A percentile compares a stretch with the other conserved stretches of the same genome.
Conservation (phyloP, 768 basidiomycete species). For the Lactarius hatsudake region DNA sequence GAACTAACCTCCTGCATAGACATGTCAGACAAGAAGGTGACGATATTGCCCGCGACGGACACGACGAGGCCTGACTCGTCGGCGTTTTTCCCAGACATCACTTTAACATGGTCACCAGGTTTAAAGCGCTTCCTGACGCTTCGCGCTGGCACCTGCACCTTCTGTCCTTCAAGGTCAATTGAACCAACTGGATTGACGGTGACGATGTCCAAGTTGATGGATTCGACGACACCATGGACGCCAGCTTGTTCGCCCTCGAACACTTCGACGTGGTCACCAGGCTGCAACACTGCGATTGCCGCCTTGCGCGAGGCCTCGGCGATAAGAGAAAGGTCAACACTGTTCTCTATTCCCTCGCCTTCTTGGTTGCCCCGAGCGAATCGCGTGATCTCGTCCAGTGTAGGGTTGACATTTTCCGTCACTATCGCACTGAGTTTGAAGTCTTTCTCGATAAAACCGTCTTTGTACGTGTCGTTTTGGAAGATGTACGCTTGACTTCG, state of each 20-base stretch:
- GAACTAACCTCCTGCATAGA: slow-evolving; percentile 81
- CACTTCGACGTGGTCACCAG: slow-evolving; percentile 96
- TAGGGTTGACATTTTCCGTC: slow-evolving; percentile 89
- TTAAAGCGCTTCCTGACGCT: slow-evolving; percentile 95
- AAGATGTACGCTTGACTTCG: slow-evolving; percentile 79
- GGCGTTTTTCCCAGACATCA: slow-evolving; percentile 91
- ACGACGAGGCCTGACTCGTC: slow-evolving; percentile 97
- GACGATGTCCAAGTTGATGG: slow-evolving; percentile 84
- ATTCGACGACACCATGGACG: slow-evolving; percentile 87
- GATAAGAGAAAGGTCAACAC: slow-evolving; percentile 87
- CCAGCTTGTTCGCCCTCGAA: slow-evolving; percentile 97
- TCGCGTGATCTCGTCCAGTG: slow-evolving; percentile 92
- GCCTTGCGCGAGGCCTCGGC: slow-evolving; percentile 90
- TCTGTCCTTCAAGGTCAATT: slow-evolving; percentile 81
- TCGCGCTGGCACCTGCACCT: slow-evolving; percentile 80
- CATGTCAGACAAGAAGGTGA: slow-evolving; percentile 97
- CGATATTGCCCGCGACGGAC: slow-evolving; percentile 82
- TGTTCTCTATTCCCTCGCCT: slow-evolving; percentile 52
- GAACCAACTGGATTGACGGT: slow-evolving; percentile 70
- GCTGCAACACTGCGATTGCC: slow-evolving; percentile 91
- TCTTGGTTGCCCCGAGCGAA: slow-evolving; percentile 79
- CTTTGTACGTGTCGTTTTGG: slow-evolving; percentile 88
- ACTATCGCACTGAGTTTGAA: slow-evolving; percentile 76
- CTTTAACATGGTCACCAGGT: slow-evolving; percentile 97
- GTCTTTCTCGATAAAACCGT: slow-evolving; percentile 96